phyloP scores from a whole-genome alignment of 73 alveolate genomes.

The Paramecium biaurelia region DNA sequence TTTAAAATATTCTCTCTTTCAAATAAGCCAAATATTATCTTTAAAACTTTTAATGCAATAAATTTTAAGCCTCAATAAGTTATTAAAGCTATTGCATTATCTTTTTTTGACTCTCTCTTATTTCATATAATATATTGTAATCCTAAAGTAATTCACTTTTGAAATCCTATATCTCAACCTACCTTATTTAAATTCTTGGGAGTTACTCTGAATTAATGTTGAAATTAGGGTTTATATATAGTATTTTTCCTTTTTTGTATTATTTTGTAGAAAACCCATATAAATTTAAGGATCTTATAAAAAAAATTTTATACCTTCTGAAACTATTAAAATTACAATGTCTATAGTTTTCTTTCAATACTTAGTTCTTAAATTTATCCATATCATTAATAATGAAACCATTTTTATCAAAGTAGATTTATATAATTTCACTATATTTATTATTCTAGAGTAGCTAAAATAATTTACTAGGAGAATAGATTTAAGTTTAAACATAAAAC shows the following conservation, averaged over 20 bases:
- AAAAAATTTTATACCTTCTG: not conserved
- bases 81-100: not conserved
- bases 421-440: not conserved
- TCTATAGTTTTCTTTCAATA: not conserved
- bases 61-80: not conserved
- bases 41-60: not conserved
- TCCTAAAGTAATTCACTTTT: not conserved
- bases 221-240: not conserved
- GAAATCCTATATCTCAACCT: not conserved
- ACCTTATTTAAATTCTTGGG: not conserved
- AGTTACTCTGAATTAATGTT: not conserved
- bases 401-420: not conserved
- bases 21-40: not conserved
- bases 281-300: not conserved
- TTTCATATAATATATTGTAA: not conserved
- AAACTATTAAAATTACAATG: not conserved
- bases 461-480: not conserved
- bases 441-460: not conserved
- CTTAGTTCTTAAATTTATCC: not conserved
- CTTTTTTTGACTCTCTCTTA: not conserved
- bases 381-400: not conserved
- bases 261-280: not conserved
- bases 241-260: not conserved
- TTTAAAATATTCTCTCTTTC: not conserved
- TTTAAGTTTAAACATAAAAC: not conserved